phyloP scores from a whole-genome alignment of 495 filamentous ascomycete genomes.

The Talaromyces borbonicus region DNA sequence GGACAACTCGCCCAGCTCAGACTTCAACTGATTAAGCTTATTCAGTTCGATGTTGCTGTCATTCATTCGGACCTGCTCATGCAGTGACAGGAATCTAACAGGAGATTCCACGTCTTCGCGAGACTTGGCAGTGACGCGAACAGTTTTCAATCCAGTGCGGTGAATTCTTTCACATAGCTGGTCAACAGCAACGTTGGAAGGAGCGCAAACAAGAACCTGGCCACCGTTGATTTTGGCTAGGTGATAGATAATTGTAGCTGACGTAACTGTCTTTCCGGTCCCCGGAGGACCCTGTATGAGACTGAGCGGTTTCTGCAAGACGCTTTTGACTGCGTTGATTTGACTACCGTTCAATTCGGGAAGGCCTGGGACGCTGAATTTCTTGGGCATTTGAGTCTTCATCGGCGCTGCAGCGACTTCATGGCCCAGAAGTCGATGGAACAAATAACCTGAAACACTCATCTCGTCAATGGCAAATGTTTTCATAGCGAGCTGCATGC shows the following conservation, averaged over 20 bases:
- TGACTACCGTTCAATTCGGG: constrained; percentile 95
- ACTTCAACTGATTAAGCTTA: constrained; percentile 87
- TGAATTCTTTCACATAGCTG: constrained; percentile 98
- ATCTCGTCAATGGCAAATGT: constrained; percentile 97
- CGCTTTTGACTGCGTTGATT: constrained; percentile 93
- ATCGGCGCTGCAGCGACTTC: constrained; percentile 92
- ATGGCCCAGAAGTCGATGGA: constrained; percentile 92
- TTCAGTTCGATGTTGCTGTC: constrained; percentile 88
- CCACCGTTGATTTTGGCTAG: constrained; percentile 90
- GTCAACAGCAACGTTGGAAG: constrained; percentile 97
- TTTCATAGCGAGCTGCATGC: constrained; percentile 99
- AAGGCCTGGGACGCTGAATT: constrained; percentile 90
- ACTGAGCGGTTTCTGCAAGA: constrained; percentile 83
- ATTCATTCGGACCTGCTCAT: constrained; percentile 96
- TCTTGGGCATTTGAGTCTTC: constrained; percentile 94
- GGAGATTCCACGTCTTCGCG: constrained; percentile 96
- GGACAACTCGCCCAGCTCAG: constrained; percentile 81
- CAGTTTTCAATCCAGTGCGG: constrained; percentile 85
- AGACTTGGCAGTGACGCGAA: constrained; percentile 97
- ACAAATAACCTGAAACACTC: constrained; percentile 98
- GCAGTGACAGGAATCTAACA: constrained; percentile 86
- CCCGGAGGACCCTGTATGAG: constrained; percentile 96
- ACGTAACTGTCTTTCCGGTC: constrained; percentile 99
- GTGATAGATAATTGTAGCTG: constrained; percentile 97
- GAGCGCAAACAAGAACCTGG: constrained; percentile 92